Evolutionary conservation across 169 alveolate genomes (phyloP), one percentile per base, ranked within the genome.

Genomic region (Plasmodium gallinaceum): DNA sequence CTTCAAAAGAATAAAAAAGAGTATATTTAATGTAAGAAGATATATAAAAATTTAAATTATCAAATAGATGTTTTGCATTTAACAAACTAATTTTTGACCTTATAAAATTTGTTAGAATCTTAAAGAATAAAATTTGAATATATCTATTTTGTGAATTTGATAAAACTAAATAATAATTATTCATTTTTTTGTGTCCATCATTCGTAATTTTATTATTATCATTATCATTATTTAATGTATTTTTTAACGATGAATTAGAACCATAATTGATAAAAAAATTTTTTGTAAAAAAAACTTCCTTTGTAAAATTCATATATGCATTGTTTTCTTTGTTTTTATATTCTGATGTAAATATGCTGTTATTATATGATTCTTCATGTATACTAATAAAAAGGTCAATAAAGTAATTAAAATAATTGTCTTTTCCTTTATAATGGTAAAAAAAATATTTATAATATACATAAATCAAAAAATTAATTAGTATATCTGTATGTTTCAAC

Each of bases 381-480:
- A 86, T 86, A 51, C 76, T 70, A 39, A 86, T 24, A 42, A 86
- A 86, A 14, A 71, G 58, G n/a, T 86, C 71, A 2, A 86, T 71
- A 86, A 86, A 86, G 60, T 86, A 75, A 43, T 16, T 24, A 86
- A 66, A 61, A 12, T 48, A 22, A 7, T 71, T 39, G 45, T 69
- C 86, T 24, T 58, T 71, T 22, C 70, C 76, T 5, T 52, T 60
- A 32, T 60, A 71, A 72, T 86, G 70, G 58, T 86, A 86, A 12
- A 10, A 42, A 54, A 86, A 86, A 71, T 86, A 86, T 86, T 86
- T 72, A 72, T 86, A 86, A 86, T 86, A 86, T 18, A 86, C 39
- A 64, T 70, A 86, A 58, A 86, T 71, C 52, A 86, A 45, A 72
- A 86, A 71, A 52, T 86, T 86, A 20, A 86, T 20, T 24, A 86